Percentiles rank a stretch among this genome's conserved stretches.
These are phyloP conservation scores for Corynascus novoguineensis DNA, from an alignment of 495 filamentous ascomycete genomes.

Conservation along the genomic window DNA sequence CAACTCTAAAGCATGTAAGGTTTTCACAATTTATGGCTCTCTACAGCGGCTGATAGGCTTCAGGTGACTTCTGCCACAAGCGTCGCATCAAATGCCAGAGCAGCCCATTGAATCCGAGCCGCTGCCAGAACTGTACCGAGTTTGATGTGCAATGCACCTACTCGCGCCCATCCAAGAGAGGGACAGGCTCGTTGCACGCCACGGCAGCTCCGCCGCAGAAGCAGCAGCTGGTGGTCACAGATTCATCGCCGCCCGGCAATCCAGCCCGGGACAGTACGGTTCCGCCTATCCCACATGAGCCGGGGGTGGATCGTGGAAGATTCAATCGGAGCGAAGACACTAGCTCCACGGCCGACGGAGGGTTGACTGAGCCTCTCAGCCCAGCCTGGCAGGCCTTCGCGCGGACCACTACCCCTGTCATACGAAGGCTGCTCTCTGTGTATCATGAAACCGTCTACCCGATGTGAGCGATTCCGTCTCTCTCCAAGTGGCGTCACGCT, in stretches of 20 bases:
- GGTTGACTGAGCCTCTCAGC: constrained; percentile 12
- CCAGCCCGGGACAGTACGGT: neutral
- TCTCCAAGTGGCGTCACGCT: neutral
- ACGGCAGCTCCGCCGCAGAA: constrained; percentile 1
- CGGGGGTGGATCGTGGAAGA: neutral
- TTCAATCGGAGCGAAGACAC: constrained; percentile 1
- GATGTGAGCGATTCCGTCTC: constrained; percentile 24
- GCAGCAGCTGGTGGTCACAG: constrained; percentile 4
- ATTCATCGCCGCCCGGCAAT: neutral
- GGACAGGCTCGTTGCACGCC: neutral
- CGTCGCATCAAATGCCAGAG: constrained; percentile 31
- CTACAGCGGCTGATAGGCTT: constrained; percentile 6
- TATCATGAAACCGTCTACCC: constrained; percentile 43
- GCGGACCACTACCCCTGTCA: constrained; percentile 12
- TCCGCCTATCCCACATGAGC: neutral
- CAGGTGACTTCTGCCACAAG: constrained; percentile 31
- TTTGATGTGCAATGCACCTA: constrained; percentile 22
- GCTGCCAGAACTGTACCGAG: constrained; percentile 27
- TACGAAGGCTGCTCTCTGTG: constrained; percentile 32
- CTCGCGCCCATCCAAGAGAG: constrained; percentile 11
- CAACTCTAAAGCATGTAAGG: constrained; percentile 18
- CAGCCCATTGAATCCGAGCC: constrained; percentile 18
- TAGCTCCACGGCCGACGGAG: neutral
- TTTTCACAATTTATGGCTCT: neutral
- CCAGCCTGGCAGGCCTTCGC: constrained; percentile 17